Percentiles rank a stretch among this genome's conserved stretches.
Evolutionary conservation across 352 stramenopile genomes (phyloP).

Genomic region (Peronosclerospora sorghi): DNA sequence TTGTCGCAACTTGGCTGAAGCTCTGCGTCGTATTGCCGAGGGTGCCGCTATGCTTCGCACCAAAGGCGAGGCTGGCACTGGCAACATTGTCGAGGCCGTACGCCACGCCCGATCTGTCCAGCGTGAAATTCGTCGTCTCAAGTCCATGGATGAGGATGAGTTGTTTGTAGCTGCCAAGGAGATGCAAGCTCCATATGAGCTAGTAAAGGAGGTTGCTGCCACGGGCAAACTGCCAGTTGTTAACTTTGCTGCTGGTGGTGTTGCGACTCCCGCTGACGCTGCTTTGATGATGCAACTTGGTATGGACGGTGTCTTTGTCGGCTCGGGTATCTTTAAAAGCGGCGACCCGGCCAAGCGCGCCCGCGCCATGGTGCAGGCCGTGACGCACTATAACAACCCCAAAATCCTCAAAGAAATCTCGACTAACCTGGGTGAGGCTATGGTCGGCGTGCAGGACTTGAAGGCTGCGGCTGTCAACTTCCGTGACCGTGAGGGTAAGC

Average conservation of each 20-base stretch:
- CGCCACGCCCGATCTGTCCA: slow-evolving; percentile 91
- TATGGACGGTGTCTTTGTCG: slow-evolving; percentile 98
- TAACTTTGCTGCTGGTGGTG: slow-evolving; percentile 96
- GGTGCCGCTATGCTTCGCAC: slow-evolving; percentile 96
- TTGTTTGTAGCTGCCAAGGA: slow-evolving; percentile 96
- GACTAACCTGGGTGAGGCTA: slow-evolving; percentile 92
- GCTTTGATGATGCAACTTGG: slow-evolving; percentile 99
- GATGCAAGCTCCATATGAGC: slow-evolving; percentile 90
- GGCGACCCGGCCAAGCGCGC: slow-evolving; percentile 90
- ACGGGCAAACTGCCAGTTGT: slow-evolving; percentile 91
- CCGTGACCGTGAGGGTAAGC: slow-evolving; percentile 91
- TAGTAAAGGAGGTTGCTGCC: slow-evolving; percentile 88
- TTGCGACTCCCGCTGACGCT: slow-evolving; percentile 96
- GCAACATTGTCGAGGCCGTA: slow-evolving; percentile 97
- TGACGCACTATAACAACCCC: slow-evolving; percentile 94
- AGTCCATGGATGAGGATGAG: slow-evolving; percentile 93
- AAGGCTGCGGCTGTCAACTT: slow-evolving; percentile 94
- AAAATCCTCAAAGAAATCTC: slow-evolving; percentile 96
- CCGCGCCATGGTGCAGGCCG: slow-evolving; percentile 93
- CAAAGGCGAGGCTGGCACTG: slow-evolving; percentile 97
- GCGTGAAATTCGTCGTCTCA: slow-evolving; percentile 86
- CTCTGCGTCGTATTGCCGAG: slow-evolving; percentile 90
- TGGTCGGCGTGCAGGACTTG: slow-evolving; percentile 97
- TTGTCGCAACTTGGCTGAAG: slow-evolving; percentile 96
- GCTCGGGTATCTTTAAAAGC: slow-evolving; percentile 97